Evolutionary conservation across 2,329 filamentous ascomycete species (phyloP).

Genomic region (Exophiala sideris): DNA sequence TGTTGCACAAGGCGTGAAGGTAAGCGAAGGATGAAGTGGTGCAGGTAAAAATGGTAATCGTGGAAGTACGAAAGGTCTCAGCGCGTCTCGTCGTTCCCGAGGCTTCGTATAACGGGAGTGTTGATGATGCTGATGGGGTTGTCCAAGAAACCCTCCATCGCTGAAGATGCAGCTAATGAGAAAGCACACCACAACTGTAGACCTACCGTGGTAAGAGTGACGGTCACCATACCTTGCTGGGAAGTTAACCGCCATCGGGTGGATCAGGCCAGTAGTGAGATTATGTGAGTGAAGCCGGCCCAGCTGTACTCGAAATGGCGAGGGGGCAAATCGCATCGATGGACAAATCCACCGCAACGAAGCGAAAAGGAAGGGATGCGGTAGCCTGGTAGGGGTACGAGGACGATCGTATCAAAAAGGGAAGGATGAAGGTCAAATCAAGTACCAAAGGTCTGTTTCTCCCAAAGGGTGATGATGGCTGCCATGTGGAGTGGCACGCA

Average conservation of each 20-base stretch:
- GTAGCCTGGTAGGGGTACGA: too few species aligned
- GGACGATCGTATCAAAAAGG: too few species aligned
- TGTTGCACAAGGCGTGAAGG: too few species aligned
- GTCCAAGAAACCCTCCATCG: background rate
- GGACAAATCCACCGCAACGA: background rate
- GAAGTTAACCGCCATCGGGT: background rate
- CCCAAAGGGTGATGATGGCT: background rate
- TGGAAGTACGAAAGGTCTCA: background rate
- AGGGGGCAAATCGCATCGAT: background rate
- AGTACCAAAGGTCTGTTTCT: too few species aligned
- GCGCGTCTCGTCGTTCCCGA: background rate
- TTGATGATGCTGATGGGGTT: background rate
- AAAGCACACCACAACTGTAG: background rate
- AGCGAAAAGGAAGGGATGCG: too few species aligned
- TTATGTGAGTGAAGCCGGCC: background rate
- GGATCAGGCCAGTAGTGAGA: background rate
- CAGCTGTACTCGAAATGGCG: background rate
- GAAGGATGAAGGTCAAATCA: too few species aligned
- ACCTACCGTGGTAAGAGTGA: background rate
- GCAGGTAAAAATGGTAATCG: too few species aligned
- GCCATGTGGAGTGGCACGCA: slow-evolving; percentile 2
- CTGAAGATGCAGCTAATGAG: background rate
- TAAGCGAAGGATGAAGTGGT: too few species aligned
- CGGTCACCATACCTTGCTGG: background rate
- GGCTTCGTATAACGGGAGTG: background rate